Percentiles rank a stretch among this genome's conserved stretches.
Conservation (phyloP, 2,329 filamentous ascomycete genomes). For the Penicillium hesseltinei region DNA sequence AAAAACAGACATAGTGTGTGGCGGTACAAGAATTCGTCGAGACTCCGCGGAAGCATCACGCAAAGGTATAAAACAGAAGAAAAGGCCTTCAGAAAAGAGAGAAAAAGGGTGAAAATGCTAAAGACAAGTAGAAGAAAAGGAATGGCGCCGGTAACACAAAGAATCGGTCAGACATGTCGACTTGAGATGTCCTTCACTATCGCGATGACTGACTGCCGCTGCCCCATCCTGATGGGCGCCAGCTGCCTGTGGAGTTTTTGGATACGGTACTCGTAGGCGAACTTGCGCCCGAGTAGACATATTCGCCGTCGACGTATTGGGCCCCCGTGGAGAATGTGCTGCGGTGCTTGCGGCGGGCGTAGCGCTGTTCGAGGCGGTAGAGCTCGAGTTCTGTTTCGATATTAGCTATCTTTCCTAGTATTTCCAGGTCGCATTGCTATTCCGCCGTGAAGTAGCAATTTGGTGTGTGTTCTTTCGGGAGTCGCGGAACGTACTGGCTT, state of each 20-base stretch:
- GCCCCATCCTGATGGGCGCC: conserved; percentile 33
- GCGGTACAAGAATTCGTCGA: conserved; percentile 15
- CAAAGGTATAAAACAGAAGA: conserved; percentile 16
- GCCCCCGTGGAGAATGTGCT: conserved; percentile 86
- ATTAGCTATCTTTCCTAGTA: conserved; percentile 50
- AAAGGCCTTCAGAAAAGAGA: background rate
- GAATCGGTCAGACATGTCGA: conserved; percentile 9
- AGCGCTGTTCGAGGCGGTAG: conserved; percentile 91
- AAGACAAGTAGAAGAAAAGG: conserved; percentile 10
- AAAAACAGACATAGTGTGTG: conserved; percentile 6
- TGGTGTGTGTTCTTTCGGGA: conserved; percentile 1
- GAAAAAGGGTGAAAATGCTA: conserved; percentile 11
- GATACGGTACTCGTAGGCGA: conserved; percentile 40
- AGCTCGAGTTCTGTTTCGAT: conserved; percentile 69
- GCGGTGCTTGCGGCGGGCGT: conserved; percentile 86
- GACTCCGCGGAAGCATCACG: conserved; percentile 25
- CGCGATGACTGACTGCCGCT: conserved; percentile 27
- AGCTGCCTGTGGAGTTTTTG: conserved; percentile 40
- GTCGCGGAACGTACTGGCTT: conserved; percentile 45
- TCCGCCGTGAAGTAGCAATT: background rate
- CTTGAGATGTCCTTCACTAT: conserved; percentile 3
- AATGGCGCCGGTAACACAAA: conserved; percentile 2
- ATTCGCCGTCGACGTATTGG: conserved; percentile 92
- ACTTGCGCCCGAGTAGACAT: conserved; percentile 63
- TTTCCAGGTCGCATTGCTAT: background rate